Base-by-base conservation (phyloP, 1,284 basidiomycete genomes). In the Austroboletus novae-zelandiae region DNA sequence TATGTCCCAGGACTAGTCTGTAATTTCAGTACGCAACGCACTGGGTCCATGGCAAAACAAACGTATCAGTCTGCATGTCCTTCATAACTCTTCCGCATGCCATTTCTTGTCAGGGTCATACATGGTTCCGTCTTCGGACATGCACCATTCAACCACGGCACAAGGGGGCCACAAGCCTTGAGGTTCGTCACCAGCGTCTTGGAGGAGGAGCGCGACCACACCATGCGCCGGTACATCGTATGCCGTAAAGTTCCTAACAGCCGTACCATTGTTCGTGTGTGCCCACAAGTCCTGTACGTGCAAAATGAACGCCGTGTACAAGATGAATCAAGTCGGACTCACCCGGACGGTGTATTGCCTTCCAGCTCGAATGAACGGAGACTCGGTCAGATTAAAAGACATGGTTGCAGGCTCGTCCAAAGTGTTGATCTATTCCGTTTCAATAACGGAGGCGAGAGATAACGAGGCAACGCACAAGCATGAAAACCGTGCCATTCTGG, bases 331-430 rank as follows among this genome's bases (percentile, higher is more conserved):
- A 40, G 9, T 35, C 10, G 36, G 10, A 43, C 66, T 47, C 65
- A 84, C 82, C 47, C 82, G 72, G 47, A 86, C 79, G 23, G 74
- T 61, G 57, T 86, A 85, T 58, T 82, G 76, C 44, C 80, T 71
- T 30, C 84, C 84, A 1, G 83, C 83, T 42, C 80, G 75, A 55
- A 86, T 78, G 82, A 83, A 86, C 1, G 84, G 83, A 1, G 83
- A 84, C 59, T 86, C 83, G 4, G 81, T 83, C 48, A 87, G 65
- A 54, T 74, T 83, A 66, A 86, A 86, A 60, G 71, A 76, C 76
- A 86, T 72, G 51, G 74, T 71, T 1, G 79, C 73, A 4, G 81
- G 72, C 57, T 79, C 65, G 56, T 82, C 72, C 35, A 83, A 68
- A 11, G 72, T 74, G 47, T 80, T 81, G 34, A 81, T 64, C 77